Base-by-base conservation (phyloP, 352 stramenopile species). In the Pythium biforme region DNA sequence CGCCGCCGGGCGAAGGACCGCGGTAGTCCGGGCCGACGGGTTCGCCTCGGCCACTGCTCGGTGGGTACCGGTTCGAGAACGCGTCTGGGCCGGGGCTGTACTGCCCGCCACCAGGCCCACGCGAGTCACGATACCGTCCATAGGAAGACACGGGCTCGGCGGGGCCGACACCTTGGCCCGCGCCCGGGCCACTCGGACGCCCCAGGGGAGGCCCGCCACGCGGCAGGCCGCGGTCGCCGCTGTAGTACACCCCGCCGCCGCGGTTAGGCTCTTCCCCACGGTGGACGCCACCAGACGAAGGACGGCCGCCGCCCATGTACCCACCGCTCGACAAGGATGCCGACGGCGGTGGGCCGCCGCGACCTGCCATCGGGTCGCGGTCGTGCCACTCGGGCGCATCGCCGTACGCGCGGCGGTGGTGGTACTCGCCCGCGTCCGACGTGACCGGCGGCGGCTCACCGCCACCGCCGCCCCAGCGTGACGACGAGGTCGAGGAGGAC, bases 31-130 rank as follows among this genome's bases (percentile, higher is more conserved):
- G 29, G 5, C 20, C 45, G 1, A 53, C 23, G 4, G 26, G 27
- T 8, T 71, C 62, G 4, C 55, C 53, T 10, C 58, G 43, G 23
- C 58, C 43, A 23, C 29, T 66, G 0, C n/a, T n/a, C n/a, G 57
- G 53, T 5, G 59, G 59, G 65, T 68, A 72, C 11, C 65, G 53
- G 33, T 61, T 64, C 34, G 40, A 47, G 48, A 64, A 72, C 19
- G 65, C 60, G 14, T 72, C 65, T 1, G 58, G 58, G 11, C 64
- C 51, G 12, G 63, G 63, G 31, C 64, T 72, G 48, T 72, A 72
- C 43, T 67, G 57, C 0, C 54, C 49, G 15, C 46, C 56, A 39
- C 23, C 37, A 0, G 62, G 55, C 3, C 55, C 62, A 14, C 62
- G 55, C 19, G 50, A 25, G 10, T 71, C 64, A 12, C 53, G 64